Base-by-base conservation (phyloP, 352 stramenopile species). In the Aphanomyces invadans region DNA sequence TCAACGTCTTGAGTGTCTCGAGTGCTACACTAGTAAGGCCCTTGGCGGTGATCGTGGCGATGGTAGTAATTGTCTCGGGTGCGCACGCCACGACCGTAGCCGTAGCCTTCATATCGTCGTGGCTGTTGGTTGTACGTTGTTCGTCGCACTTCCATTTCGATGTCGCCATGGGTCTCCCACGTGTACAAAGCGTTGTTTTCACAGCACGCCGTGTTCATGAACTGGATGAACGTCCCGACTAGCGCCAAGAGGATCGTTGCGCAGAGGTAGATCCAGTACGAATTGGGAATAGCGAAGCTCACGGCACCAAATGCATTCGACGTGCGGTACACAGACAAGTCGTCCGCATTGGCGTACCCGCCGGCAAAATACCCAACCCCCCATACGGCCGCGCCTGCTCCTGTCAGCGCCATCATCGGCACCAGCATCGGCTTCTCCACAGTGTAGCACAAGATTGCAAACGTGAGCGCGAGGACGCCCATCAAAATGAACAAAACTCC, bases 321-420 rank as follows among this genome's bases (percentile, higher is more conserved):
- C 10, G 59, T 65, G 2, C 65, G 72, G 36, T 86, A 84, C 56
- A 59, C 25, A 65, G 77, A 77, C 51, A 88, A 74, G 69, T 87
- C 76, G 53, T 62, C 79, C 17, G 75, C 68, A 28, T 73, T 75
- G 48, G 80, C 76, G 53, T 79, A 89, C 56, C 84, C 72, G 38
- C 80, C 77, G 15, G 73, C 76, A 55, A 86, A 89, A 71, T 86
- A 87, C 33, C 80, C 80, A 12, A 87, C 49, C 4, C 80, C 80
- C 80, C 77, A 86, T 0, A 83, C 74, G 17, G 80, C 38, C 19
- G 83, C 61, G 21, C 69, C 70, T 0, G 80, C 76, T 45, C 80
- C 80, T 45, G 85, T 72, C 17, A 83, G 55, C 26, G 76, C 81
- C n/a, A 79, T 87, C 38, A 79, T 70, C 10, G 73, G 54, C 46